Percentiles rank a stretch among this genome's conserved stretches.
Evolutionary conservation across 1,284 basidiomycete genomes (phyloP).

Genomic region (Tilletia caries): DNA sequence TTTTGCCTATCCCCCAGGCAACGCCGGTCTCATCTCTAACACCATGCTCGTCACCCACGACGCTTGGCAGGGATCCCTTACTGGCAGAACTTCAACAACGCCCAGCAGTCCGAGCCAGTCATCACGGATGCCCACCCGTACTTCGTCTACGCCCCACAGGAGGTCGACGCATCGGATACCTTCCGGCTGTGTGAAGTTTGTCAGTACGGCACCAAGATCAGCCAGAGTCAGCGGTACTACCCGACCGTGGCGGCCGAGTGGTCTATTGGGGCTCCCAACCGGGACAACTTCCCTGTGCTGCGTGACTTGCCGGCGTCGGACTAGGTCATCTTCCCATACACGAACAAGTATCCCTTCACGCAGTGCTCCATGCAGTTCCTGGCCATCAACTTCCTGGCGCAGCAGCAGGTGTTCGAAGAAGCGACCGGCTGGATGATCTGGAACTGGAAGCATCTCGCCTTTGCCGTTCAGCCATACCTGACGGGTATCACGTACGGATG

Average conservation of each 20-base stretch:
- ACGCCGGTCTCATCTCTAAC: background rate
- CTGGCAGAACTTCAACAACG: constrained; percentile 31
- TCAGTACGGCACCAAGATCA: constrained; percentile 23
- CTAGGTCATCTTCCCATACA: constrained; percentile 37
- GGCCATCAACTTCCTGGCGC: constrained; percentile 15
- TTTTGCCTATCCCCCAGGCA: constrained; percentile 6
- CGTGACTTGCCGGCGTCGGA: constrained; percentile 33
- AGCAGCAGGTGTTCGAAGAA: constrained; percentile 19
- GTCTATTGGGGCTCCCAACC: constrained; percentile 35
- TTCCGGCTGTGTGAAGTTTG: constrained; percentile 35
- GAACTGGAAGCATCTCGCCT: constrained; percentile 68
- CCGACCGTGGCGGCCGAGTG: constrained; percentile 40
- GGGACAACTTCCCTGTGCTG: constrained; percentile 29
- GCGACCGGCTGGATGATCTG: constrained; percentile 66
- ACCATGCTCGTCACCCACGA: constrained; percentile 21
- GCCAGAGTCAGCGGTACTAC: constrained; percentile 34
- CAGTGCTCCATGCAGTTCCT: constrained; percentile 27
- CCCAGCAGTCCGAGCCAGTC: constrained; percentile 30
- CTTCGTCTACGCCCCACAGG: constrained; percentile 40
- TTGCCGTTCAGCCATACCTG: constrained; percentile 51
- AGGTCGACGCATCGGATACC: constrained; percentile 31
- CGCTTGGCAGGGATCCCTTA: constrained; percentile 17
- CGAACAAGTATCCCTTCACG: constrained; percentile 37
- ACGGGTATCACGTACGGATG: constrained; percentile 48
- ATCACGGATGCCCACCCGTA: constrained; percentile 43